Evolutionary conservation across 305 asterid species (phyloP), one percentile per base, ranked within the genome.

Genomic region (Rubia balearica): DNA sequence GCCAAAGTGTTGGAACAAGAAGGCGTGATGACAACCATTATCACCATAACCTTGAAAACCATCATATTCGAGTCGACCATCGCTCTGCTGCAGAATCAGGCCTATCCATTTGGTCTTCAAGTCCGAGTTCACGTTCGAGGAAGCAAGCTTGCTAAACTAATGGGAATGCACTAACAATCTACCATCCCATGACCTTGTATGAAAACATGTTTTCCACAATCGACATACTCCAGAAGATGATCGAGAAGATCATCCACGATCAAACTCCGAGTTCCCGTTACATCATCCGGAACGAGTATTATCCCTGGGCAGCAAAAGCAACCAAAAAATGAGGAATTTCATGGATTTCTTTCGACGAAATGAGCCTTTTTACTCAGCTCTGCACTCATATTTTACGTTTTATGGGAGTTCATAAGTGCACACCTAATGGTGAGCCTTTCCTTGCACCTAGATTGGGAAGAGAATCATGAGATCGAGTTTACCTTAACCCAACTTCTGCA

Each of bases 291-390:
- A 92, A 89, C 74, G 83, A 81, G 59, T 43, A 75, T 75, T 21
- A 85, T 1, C 27, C 78, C 0, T 88, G 92, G 89, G 82, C 82
- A 0, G 69, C 77, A 0, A 56, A 82, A 12, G 65, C 71, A 6
- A 77, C 83, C 0, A 12, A 5, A 5, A 80, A 49, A 36, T 74
- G 80, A 14, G 1, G 27, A 0, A 77, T 88, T 7, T 90, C 92
- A 1, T 70, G 92, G 81, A 42, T 90, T 36, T 56, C 82, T 3
- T 88, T 90, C 45, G 83, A 85, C 33, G 95, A 90, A 45, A 81
- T 77, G 89, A 70, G 84, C 66, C 85, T 89, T 67, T 89, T 89
- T 45, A 42, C 94, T 1, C 79, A 65, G 30, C 11, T 86, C 11
- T 68, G 84, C 27, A n/a, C 64, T n/a, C 86, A 83, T 67, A 73